Evolutionary conservation across 1,284 basidiomycete genomes (phyloP), one percentile per base, ranked within the genome.

Genomic region (Phellopilus nigrolimitatus): DNA sequence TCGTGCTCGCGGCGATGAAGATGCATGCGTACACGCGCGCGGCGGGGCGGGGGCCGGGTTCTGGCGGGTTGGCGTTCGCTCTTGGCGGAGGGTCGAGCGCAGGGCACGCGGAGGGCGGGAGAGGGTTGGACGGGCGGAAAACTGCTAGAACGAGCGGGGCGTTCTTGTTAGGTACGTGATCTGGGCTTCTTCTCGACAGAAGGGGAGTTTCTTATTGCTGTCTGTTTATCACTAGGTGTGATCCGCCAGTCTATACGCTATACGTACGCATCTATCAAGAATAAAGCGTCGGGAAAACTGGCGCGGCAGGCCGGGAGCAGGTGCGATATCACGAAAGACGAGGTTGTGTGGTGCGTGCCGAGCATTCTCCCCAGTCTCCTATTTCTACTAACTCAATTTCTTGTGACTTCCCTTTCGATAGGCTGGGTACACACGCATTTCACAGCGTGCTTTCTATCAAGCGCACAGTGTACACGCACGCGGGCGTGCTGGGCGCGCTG

Each of bases 1-100:
- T 95, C 61, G 68, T 91, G n/a, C 66, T 95, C 21, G 78, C 84
- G 1, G 91, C 91, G 0, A 84, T 95, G 74, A 97, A 94, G 70
- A 88, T 94, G 74, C 82, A 90, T 47, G 77, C 81, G 46, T 97
- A 97, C 65, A 71, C 95, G 31, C 72, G 73, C 39, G 73, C 75
- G 40, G 84, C 78, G 80, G 71, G 73, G n/a, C 57, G 70, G 5
- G 69, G 73, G 46, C 34, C 8, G 34, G 57, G 69, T n/a, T 62
- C 59, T 31, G 72, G 68, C 51, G 76, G 76, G 56, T 59, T 65
- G 43, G 62, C 60, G 40, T 83, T 80, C 62, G 67, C 47, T 70
- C 73, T 42, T 6, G 9, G n/a, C 25, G 44, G 46, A 1, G 33
- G 17, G 2, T 36, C 22, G 17, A 25, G 6, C n/a, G 19, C 9